Conservation (phyloP, 169 alveolate genomes). For the Plasmodium cynomolgi region DNA sequence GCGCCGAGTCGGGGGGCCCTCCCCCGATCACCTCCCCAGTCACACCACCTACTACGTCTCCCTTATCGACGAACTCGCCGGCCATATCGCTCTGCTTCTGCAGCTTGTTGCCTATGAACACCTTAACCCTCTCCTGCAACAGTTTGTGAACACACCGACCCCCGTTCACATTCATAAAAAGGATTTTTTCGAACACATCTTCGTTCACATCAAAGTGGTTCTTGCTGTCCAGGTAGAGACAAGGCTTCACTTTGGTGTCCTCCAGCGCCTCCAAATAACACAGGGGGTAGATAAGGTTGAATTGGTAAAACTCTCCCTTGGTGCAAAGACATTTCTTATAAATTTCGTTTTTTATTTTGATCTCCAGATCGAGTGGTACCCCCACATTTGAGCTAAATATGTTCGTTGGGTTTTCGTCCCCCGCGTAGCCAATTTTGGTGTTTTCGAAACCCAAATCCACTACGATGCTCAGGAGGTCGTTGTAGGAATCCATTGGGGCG, state of each 20-base stretch:
- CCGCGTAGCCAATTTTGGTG: conserved; percentile 54
- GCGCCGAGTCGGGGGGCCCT: background rate
- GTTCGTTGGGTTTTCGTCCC: conserved; percentile 47
- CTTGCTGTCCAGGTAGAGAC: conserved; percentile 54
- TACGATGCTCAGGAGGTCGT: conserved; percentile 56
- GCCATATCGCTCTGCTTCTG: conserved; percentile 31
- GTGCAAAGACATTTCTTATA: conserved; percentile 60
- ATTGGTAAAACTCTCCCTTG: conserved; percentile 46
- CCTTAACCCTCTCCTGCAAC: conserved; percentile 31
- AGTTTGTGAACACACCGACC: conserved; percentile 14
- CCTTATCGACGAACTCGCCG: conserved; percentile 8
- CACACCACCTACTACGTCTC: background rate
- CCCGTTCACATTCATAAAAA: conserved; percentile 62
- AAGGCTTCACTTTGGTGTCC: conserved; percentile 14
- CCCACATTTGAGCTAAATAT: conserved; percentile 59
- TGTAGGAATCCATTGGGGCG: conserved; percentile 48
- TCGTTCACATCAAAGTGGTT: conserved; percentile 50
- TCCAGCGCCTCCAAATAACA: conserved; percentile 37
- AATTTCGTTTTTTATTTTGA: conserved; percentile 31
- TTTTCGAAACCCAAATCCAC: conserved; percentile 67
- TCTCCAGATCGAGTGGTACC: conserved; percentile 22
- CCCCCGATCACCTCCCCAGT: background rate
- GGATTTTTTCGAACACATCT: conserved; percentile 66
- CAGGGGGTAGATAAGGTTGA: conserved; percentile 52
- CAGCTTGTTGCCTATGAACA: conserved; percentile 37